Percentiles rank a stretch among this genome's conserved stretches.
Conservation (phyloP, 805 yeast genomes). For the Kuraishia piskuri region DNA sequence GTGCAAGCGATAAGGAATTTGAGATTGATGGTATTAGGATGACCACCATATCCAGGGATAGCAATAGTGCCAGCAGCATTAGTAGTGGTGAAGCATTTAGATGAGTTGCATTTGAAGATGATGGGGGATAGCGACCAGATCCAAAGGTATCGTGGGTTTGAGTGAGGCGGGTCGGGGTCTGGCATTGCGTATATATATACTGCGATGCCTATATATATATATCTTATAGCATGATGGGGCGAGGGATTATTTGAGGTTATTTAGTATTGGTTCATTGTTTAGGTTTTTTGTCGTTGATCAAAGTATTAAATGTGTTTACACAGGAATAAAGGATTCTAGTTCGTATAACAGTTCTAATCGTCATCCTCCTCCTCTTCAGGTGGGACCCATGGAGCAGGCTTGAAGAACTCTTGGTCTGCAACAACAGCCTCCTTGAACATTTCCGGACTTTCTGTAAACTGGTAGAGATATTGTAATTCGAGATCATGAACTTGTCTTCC, state of each 20-base stretch:
- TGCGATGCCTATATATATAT: too few species aligned
- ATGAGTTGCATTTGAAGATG: background rate
- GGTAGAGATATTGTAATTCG: constrained; percentile 77
- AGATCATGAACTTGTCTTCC: constrained; percentile 94
- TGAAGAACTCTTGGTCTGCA: constrained; percentile 61
- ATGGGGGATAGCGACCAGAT: background rate
- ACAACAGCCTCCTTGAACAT: constrained; percentile 38
- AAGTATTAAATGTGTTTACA: too few species aligned
- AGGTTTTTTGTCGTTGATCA: background rate
- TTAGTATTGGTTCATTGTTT: background rate
- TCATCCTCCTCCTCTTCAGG: constrained; percentile 23
- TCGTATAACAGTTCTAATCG: background rate
- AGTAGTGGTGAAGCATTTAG: background rate
- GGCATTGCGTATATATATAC: too few species aligned
- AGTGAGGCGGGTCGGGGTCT: too few species aligned
- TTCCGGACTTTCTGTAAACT: constrained; percentile 57
- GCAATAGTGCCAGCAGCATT: background rate
- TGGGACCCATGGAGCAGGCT: constrained; percentile 63
- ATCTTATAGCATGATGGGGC: background rate
- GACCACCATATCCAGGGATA: background rate
- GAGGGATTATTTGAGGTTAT: background rate
- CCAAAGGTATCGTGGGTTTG: too few species aligned
- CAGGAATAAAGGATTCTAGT: background rate
- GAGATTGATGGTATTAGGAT: background rate
- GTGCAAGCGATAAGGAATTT: background rate